Evolutionary conservation across 2,329 filamentous ascomycete species (phyloP), one percentile per base, ranked within the genome.

Genomic region (Pseudocercospora cruenta): DNA sequence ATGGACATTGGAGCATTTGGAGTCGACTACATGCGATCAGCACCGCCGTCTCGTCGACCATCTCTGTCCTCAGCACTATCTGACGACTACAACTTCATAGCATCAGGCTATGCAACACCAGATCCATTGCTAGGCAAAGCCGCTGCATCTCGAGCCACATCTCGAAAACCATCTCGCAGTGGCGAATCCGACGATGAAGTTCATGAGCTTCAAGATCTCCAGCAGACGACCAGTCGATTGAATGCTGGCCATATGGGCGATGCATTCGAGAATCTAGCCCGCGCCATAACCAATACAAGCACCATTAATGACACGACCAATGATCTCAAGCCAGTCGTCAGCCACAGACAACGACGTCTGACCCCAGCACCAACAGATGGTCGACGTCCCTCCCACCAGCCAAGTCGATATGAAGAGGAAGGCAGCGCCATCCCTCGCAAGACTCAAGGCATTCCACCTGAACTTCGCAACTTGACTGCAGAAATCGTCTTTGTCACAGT

Each of bases 401-500:
- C 67, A 4, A 57, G 51, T n/a, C 28, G 43, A 8, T 59, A 24
- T 39, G 65, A 64, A 51, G 67, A 67, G 58, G 63, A 67, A 58
- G 63, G 58, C 7, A 33, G 14, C 26, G 21, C 0, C 9, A 47
- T 63, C 14, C 65, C 65, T 22, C 58, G 67, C 21, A 64, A 67
- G 26, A 16, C 68, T 2, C 71, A 73, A 55, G 70, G 71, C 21
- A 55, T 72, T 1, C 80, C 81, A 0, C 76, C 78, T 0, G 81
- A 82, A 67, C 69, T 82, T 6, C 69, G 73, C 22, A 82, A 74
- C 61, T 74, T 82, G 2, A 74, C 77, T 1, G 75, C 79, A 0
- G 81, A 82, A 60, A 68, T 82, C 28, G 67, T 81, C 22, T 76
- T 82, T 54, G 74, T 83, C 5, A 73, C 77, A 10, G 78, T 81